A percentile compares a stretch with the other conserved stretches of the same genome.
phyloP scores from a whole-genome alignment of 192 early-diverging fungal species.

The Gamsiella multidivaricata region DNA sequence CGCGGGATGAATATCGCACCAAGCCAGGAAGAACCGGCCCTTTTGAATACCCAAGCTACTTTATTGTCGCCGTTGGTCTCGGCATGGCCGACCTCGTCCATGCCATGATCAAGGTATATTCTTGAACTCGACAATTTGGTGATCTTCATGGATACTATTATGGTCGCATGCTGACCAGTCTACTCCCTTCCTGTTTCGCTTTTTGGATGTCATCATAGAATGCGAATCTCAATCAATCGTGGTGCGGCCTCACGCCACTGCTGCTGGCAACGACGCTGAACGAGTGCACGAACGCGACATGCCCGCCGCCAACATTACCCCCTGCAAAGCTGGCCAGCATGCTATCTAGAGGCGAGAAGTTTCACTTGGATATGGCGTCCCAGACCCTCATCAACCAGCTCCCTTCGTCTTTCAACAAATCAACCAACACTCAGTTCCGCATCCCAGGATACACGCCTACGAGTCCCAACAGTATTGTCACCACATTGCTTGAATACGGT shows the following conservation, averaged over 20 bases:
- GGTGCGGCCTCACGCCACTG: slow-evolving; percentile 55
- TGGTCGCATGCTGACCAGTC: no score
- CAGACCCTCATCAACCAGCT: slow-evolving; percentile 39
- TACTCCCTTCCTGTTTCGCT: no score
- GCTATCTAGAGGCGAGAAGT: slow-evolving; percentile 29
- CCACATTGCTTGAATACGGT: slow-evolving; percentile 47
- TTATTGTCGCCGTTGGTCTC: slow-evolving; percentile 55
- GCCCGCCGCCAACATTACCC: slow-evolving; percentile 47
- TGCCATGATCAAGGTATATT: slow-evolving; percentile 54
- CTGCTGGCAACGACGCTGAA: slow-evolving; percentile 45
- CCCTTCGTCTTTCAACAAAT: slow-evolving; percentile 36
- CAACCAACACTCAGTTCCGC: slow-evolving; percentile 31
- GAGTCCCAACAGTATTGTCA: slow-evolving; percentile 54
- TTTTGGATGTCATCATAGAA: slow-evolving; percentile 26
- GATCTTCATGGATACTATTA: no score
- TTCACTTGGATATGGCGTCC: slow-evolving; percentile 40
- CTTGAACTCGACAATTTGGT: no score
- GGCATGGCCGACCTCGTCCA: slow-evolving; percentile 52
- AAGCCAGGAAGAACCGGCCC: slow-evolving; percentile 48
- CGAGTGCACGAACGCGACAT: slow-evolving; percentile 51
- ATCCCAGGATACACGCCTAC: slow-evolving; percentile 46
- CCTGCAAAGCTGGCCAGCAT: slow-evolving; percentile 48
- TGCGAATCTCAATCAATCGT: slow-evolving; percentile 58
- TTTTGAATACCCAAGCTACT: slow-evolving; percentile 58
- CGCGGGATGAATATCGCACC: slow-evolving; percentile 44